A percentile compares a stretch with the other conserved stretches of the same genome.
Conservation (phyloP, 2,329 filamentous ascomycete species). For the Dothistroma pini region DNA sequence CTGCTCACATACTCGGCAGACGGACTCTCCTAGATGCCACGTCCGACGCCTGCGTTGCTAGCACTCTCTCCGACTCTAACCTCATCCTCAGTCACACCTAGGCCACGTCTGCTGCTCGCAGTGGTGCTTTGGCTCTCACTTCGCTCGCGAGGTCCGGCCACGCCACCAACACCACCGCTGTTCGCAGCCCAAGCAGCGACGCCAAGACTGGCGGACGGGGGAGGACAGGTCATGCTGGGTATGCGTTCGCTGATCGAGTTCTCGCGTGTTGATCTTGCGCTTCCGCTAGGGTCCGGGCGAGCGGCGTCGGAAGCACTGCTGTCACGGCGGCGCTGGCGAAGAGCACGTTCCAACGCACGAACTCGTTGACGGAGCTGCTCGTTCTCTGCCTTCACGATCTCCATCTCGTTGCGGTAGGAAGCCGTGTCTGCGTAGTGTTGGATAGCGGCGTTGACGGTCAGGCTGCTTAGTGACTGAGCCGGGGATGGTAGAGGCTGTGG, state of each 20-base stretch:
- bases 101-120: slow-evolving; percentile 30
- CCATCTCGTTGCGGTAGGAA: slow-evolving; percentile 44
- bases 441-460: slow-evolving; percentile 22
- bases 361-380: slow-evolving; percentile 46
- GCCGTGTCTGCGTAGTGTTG: slow-evolving; percentile 40
- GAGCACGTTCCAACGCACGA: slow-evolving; percentile 44
- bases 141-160: slow-evolving; percentile 35
- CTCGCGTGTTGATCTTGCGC: slow-evolving; percentile 10
- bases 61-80: slow-evolving; percentile 37
- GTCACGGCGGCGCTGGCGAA: slow-evolving; percentile 35
- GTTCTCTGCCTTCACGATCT: slow-evolving; percentile 50
- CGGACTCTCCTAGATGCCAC: slow-evolving; percentile 11
- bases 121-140: slow-evolving; percentile 38
- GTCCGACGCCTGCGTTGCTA: slow-evolving; percentile 28
- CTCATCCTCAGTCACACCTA: slow-evolving; percentile 30
- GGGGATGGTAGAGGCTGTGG: slow-evolving; percentile 22
- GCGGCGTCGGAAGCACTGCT: slow-evolving; percentile 31
- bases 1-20: background rate
- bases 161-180: slow-evolving; percentile 31
- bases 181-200: slow-evolving; percentile 31
- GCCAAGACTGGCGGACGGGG: slow-evolving; percentile 19
- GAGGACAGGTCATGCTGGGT: slow-evolving; percentile 15
- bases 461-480: slow-evolving; percentile 20
- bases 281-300: slow-evolving; percentile 13
- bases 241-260: slow-evolving; percentile 10